Evolutionary conservation across 805 yeast genomes (phyloP), one percentile per base, ranked within the genome.

Genomic region (Wickerhamomyces chaumierensis): DNA sequence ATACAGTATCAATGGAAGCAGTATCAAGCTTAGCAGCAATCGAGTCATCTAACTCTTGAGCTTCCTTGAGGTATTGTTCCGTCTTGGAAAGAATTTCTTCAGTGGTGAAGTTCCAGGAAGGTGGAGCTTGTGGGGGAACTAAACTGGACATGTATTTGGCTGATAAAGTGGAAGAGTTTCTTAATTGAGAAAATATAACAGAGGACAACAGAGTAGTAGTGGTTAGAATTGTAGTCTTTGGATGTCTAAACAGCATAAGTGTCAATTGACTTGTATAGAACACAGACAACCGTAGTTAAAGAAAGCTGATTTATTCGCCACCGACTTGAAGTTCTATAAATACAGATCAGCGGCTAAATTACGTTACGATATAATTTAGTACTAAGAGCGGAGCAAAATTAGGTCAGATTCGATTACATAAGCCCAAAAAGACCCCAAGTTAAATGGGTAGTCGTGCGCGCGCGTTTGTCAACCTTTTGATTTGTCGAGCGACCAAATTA

Each of bases 101-200:
- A 1, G 84, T 70, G 5, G 83, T 65, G 46, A 67, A 71, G 17
- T 63, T 58, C 94, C 94, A 83, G 18, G 48, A 40, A 13, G 83
- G 79, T 2, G 56, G 42, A 2, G 34, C 23, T 34, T 47, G 53
- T 38, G 56, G 54, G 15, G 54, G 52, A 14, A 34, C 35, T 31
- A 43, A 36, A 14, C 36, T 29, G 20, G 45, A 37, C 50, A 48
- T 48, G 17, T 36, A 37, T 35, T 33, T 38, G 21, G 33, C 6
- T 5, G 18, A 15, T 15, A 31, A 31, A 4, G 33, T 25, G 29
- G 29, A 25, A 8, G 29, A 25, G 12, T 16, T 17, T 31, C 18
- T 31, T 18, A 31, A 31, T n/a, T 31, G 33, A 15, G 5, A 16
- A 9, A 31, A 17, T 8, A 13, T 18, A 8, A 31, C 15, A 13